Evolutionary conservation across 495 filamentous ascomycete genomes (phyloP).

Genomic region (Annulohypoxylon maeteangense): DNA sequence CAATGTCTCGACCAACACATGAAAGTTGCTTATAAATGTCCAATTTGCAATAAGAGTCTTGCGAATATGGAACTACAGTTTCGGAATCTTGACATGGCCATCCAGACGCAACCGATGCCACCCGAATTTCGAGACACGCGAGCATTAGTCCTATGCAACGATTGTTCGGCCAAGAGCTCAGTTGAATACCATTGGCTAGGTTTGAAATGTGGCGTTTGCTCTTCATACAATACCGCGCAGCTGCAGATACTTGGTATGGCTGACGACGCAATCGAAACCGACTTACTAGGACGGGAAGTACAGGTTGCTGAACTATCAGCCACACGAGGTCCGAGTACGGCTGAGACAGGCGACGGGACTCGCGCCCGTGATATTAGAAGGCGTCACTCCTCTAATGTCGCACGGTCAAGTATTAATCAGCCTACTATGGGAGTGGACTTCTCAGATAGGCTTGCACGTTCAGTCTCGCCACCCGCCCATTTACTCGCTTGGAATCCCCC

Average conservation of each 20-base stretch:
- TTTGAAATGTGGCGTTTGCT: slow-evolving; percentile 85
- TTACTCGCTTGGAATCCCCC: slow-evolving; percentile 32
- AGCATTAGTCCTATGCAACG: slow-evolving; percentile 89
- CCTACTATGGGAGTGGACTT: slow-evolving; percentile 47
- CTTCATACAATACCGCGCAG: slow-evolving; percentile 86
- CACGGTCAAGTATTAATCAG: slow-evolving; percentile 35
- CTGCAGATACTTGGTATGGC: slow-evolving; percentile 62
- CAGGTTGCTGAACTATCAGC: slow-evolving; percentile 36
- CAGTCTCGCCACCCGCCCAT: slow-evolving; percentile 49
- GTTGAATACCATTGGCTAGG: slow-evolving; percentile 95
- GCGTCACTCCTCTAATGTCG: slow-evolving; percentile 49
- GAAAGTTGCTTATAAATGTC: slow-evolving; percentile 89
- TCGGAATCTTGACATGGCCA: slow-evolving; percentile 84
- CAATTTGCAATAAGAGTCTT: slow-evolving; percentile 91
- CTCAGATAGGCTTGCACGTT: slow-evolving; percentile 51
- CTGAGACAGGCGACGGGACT: slow-evolving; percentile 23
- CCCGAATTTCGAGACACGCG: slow-evolving; percentile 79
- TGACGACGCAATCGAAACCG: slow-evolving; percentile 49
- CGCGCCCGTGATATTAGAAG: slow-evolving; percentile 42
- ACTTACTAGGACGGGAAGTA: slow-evolving; percentile 42
- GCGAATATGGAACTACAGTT: slow-evolving; percentile 98
- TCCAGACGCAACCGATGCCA: slow-evolving; percentile 92
- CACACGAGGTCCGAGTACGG: slow-evolving; percentile 14
- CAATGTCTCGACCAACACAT: slow-evolving; percentile 87
- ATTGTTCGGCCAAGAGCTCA: slow-evolving; percentile 86